These are phyloP conservation scores for Grosmannia penicillata DNA, from an alignment of 2,329 filamentous ascomycete species.

Conservation along the genomic window DNA sequence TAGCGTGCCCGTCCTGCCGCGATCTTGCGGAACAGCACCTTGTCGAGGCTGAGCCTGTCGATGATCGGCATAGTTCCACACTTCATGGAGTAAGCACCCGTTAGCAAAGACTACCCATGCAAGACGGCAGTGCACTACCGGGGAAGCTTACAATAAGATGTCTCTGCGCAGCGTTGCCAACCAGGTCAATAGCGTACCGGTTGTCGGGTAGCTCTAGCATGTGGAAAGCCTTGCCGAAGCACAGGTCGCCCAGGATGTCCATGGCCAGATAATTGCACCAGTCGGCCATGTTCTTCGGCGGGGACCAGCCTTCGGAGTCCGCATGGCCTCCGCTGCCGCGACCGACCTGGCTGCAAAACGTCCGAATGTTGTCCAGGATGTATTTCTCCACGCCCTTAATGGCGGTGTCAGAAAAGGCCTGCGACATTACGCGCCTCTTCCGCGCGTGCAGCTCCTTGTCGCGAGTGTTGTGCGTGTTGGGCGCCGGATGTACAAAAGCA, in stretches of 20 bases:
- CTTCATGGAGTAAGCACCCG: constrained; percentile 18
- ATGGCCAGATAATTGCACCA: constrained; percentile 49
- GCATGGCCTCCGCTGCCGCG: constrained; percentile 17
- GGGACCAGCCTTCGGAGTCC: constrained; percentile 42
- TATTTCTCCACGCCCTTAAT: constrained; percentile 55
- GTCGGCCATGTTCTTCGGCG: constrained; percentile 45
- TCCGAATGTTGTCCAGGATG: constrained; percentile 50
- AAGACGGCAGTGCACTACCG: neutral
- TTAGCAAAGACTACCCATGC: neutral
- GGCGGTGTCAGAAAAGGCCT: constrained; percentile 53
- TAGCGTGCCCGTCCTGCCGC: constrained; percentile 53
- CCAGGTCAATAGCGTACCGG: constrained; percentile 50
- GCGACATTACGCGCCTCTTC: constrained; percentile 56
- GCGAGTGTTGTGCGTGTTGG: constrained; percentile 60
- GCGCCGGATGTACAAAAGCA: constrained; percentile 54
- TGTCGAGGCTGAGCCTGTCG: constrained; percentile 50
- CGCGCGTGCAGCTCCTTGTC: constrained; percentile 55
- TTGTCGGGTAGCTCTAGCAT: constrained; percentile 46
- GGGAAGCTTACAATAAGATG: constrained; percentile 47
- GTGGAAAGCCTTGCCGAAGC: constrained; percentile 47
- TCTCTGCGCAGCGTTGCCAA: constrained; percentile 52
- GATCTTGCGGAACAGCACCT: constrained; percentile 51
- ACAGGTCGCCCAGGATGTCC: constrained; percentile 46
- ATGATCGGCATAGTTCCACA: constrained; percentile 60
- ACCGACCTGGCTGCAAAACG: constrained; percentile 46